Conservation (phyloP, 768 basidiomycete species). For the Clathrus columnatus region DNA sequence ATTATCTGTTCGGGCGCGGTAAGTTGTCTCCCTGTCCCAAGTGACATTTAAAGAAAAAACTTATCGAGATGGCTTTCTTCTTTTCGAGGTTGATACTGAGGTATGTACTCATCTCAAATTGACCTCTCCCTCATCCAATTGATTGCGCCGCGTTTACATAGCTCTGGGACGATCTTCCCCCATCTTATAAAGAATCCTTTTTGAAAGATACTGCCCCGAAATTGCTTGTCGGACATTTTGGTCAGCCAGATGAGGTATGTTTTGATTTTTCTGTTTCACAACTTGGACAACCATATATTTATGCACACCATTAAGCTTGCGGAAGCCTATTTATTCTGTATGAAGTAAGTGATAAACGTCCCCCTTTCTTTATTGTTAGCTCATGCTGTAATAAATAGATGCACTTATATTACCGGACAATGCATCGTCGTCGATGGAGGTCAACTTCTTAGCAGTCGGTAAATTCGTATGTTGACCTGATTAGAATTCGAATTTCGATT, state of each 20-base stretch:
- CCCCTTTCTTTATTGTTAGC: too few relatives aligned
- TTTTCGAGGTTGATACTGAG: slow-evolving; percentile 2
- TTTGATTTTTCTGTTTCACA: neutral
- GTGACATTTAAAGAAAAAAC: neutral
- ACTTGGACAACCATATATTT: too few relatives aligned
- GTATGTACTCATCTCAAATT: neutral
- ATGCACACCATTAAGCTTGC: too few relatives aligned
- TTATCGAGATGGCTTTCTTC: neutral
- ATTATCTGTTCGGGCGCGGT: slow-evolving; percentile 10
- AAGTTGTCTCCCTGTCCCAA: neutral
- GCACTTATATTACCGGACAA: too few relatives aligned
- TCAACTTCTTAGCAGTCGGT: too few relatives aligned
- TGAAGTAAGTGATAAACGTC: slow-evolving; percentile 11
- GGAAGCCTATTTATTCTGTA: slow-evolving; percentile 14
- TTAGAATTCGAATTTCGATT: too few relatives aligned
- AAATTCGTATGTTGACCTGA: too few relatives aligned
- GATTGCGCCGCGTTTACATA: neutral
- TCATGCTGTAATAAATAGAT: too few relatives aligned
- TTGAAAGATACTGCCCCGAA: neutral
- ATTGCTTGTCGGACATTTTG: slow-evolving; percentile 10
- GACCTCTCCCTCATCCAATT: neutral
- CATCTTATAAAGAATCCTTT: neutral
- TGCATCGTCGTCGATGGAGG: too few relatives aligned
- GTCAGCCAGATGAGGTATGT: slow-evolving; percentile 5
- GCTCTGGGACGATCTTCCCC: slow-evolving; percentile 11